Evolutionary conservation across 2,329 filamentous ascomycete species (phyloP), one percentile per base, ranked within the genome.

Genomic region (Lecanicillium sp.): DNA sequence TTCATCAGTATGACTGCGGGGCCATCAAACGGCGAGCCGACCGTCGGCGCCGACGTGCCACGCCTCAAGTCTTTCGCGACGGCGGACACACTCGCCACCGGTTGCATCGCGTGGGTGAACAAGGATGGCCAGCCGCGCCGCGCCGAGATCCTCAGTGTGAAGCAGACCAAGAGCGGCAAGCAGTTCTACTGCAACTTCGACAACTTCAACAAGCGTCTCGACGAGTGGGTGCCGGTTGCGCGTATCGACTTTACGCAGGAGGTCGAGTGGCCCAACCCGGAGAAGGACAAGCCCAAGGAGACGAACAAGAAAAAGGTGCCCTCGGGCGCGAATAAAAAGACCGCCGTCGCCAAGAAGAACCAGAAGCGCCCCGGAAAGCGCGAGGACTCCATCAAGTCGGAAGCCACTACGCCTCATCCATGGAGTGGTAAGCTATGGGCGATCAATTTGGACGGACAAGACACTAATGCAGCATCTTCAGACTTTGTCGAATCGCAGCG

Each of bases 101-200:
- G 78, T 37, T 81, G 78, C 63, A 81, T 82, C 50, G 78, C 78
- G 19, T 75, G 76, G 72, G 78, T 82, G 36, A 67, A 71, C 50
- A 82, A 82, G 54, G 90, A 95, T 66, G 89, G 89, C 52, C 83
- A 90, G 60, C 78, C 86, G 52, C 84, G 93, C 58, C 90, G 93
- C 70, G 93, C 93, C 58, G 93, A 98, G 66, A 95, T 98, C 54
- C 73, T 98, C n/a, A 93, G 89, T 51, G 94, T 97, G 58, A 85
- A 87, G 61, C 87, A 90, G 51, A 86, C 87, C 19, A 94, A 94
- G 67, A 91, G 88, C 60, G 84, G 86, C 14, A 85, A 88, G 32
- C 86, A 87, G 48, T 96, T 91, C 62, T 96, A 96, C 67, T 94
- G 95, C 60, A 95, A 97, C 66, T 97, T 96, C 65, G 89, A 95